Percentiles rank a stretch among this genome's conserved stretches.
phyloP scores from a whole-genome alignment of 192 early-diverging fungal species.

The Diversispora epigaea region DNA sequence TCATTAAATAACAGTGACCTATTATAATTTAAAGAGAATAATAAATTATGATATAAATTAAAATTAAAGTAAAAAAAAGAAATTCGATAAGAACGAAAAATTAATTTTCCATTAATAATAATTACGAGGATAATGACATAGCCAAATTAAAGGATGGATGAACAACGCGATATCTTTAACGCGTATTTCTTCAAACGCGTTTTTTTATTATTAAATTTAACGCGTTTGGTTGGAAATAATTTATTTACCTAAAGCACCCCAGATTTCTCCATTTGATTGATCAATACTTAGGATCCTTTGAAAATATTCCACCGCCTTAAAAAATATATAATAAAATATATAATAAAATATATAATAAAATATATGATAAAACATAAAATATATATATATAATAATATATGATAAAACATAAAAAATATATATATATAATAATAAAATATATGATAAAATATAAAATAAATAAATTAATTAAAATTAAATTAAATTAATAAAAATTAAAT shows the following conservation, averaged over 20 bases:
- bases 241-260: constrained; percentile 70
- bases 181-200: no score
- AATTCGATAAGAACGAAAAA: not conserved
- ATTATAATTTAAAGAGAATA: not conserved
- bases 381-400: no score
- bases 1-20: constrained; percentile 95
- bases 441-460: no score
- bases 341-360: not conserved
- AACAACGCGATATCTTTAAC: no score
- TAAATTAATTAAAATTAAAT: no score
- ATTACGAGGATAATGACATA: not conserved
- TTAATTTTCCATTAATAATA: not conserved
- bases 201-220: no score
- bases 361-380: not conserved
- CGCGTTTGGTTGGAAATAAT: not conserved
- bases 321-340: constrained; percentile 11
- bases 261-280: constrained; percentile 85
- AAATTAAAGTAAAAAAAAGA: not conserved
- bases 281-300: constrained; percentile 83
- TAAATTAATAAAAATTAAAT: no score
- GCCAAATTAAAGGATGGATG: not conserved
- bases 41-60: not conserved
- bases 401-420: not conserved
- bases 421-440: no score
- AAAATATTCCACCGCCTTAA: constrained; percentile 87